Base-by-base conservation (phyloP, 192 early-diverging fungal genomes). In the Coemansia sp. region DNA sequence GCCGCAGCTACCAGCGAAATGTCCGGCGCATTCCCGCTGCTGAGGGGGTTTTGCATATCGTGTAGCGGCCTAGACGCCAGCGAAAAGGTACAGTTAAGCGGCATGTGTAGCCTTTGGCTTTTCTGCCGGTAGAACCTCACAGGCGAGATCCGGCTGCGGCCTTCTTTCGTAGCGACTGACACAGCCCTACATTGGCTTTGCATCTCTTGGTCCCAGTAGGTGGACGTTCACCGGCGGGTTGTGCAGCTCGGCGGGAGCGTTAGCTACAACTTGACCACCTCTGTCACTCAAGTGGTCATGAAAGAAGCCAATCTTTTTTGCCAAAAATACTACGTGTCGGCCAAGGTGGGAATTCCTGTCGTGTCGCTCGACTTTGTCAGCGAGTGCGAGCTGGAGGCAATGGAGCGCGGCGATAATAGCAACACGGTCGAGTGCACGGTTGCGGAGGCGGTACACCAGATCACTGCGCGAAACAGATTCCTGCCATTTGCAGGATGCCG, bases 401-500 rank as follows among this genome's bases (percentile, higher is more conserved):
- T 36, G 13, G 45, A 43, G 5, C 56, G 33, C 2, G 43, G n/a
- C 25, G n/a, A 22, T 29, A 13, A 29, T 5, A 3, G 39, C 22
- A 31, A 11, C 53, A 59, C 6, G 0, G n/a, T n/a, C n/a, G n/a
- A n/a, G n/a, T n/a, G n/a, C n/a, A n/a, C n/a, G n/a, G n/a, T 13
- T 11, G 27, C 41, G 2, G 45, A 37, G 1, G 30, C 38, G 5
- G 48, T 77, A 14, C 33, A 9, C 17, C 26, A 32, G 29, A 68
- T 71, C 46, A 60, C 62, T 1, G 46, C 47, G 45, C 40, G 42
- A 7, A 60, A 53, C 11, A 54, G 76, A 33, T 55, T 68, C 8
- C 51, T 40, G 17, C 76, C 76, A 17, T 78, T 78, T 29, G 42
- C 76, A 8, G 70, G 70, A 11, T 78, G 68, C 11, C 43, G 47